Conservation (phyloP, 2,329 filamentous ascomycete genomes). For the Colletotrichum eremochloae region DNA sequence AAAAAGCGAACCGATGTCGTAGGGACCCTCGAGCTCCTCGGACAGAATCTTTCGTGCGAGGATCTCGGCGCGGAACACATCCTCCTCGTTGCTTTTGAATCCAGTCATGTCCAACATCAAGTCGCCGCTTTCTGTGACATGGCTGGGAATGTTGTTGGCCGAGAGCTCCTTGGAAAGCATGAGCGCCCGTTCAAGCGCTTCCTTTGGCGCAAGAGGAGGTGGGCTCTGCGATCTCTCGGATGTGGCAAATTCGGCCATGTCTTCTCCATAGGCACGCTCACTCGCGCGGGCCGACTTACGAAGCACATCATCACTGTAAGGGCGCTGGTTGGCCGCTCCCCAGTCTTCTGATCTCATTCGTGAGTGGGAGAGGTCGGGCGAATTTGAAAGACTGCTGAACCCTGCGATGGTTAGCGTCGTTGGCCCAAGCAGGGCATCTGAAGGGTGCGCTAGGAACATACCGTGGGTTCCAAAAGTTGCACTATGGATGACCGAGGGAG, state of each 20-base stretch:
- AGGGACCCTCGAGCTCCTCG: conserved; percentile 93
- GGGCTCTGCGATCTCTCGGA: conserved; percentile 81
- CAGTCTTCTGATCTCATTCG: conserved; percentile 66
- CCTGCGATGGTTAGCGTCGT: conserved; percentile 50
- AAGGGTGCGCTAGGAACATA: conserved; percentile 32
- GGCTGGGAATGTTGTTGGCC: conserved; percentile 90
- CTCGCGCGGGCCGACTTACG: conserved; percentile 59
- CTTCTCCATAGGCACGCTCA: conserved; percentile 52
- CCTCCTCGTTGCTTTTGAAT: conserved; percentile 94
- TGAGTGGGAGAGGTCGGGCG: conserved; percentile 63
- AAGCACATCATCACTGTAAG: conserved; percentile 68
- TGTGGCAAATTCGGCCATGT: conserved; percentile 54
- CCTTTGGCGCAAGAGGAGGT: conserved; percentile 76
- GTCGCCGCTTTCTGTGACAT: conserved; percentile 92
- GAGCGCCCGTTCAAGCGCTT: conserved; percentile 86
- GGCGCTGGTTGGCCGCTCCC: conserved; percentile 59
- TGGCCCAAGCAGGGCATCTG: not conserved
- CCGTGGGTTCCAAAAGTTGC: conserved; percentile 50
- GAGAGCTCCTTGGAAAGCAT: conserved; percentile 89
- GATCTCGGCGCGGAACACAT: conserved; percentile 92
- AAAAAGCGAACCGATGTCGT: conserved; percentile 95
- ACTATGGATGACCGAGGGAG: conserved; percentile 58
- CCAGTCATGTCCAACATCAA: conserved; percentile 98
- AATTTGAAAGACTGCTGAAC: conserved; percentile 65
- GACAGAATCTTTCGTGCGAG: conserved; percentile 91